A percentile compares a stretch with the other conserved stretches of the same genome.
These are phyloP conservation scores for Eutrema heterophyllum DNA, from an alignment of 345 rosid genomes.

Conservation along the genomic window DNA sequence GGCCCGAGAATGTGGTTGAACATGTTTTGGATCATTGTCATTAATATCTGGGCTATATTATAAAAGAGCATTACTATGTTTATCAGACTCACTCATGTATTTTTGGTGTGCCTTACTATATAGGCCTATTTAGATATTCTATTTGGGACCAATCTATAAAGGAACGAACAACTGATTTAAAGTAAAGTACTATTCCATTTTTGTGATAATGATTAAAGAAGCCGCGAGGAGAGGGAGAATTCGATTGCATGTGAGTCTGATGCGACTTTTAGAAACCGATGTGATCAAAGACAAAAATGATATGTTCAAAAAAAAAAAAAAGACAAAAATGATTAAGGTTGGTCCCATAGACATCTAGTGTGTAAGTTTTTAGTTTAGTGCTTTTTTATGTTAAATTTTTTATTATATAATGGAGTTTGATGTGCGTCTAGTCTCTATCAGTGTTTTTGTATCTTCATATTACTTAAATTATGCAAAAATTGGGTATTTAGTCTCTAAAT, in stretches of 20 bases:
- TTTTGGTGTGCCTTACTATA: background rate
- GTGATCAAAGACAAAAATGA: constrained; percentile 27
- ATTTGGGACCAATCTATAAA: constrained; percentile 29
- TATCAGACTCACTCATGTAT: background rate
- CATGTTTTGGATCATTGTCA: background rate
- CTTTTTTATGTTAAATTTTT: background rate
- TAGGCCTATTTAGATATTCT: background rate
- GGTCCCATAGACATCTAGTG: constrained; percentile 20
- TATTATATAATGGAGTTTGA: background rate
- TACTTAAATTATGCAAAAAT: background rate
- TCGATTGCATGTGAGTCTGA: constrained; percentile 33
- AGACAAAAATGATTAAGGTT: constrained; percentile 19
- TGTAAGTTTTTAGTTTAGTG: constrained; percentile 16
- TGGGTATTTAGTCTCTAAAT: background rate
- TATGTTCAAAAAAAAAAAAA: too few relatives aligned
- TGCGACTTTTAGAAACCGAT: constrained; percentile 26
- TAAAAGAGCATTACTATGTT: background rate
- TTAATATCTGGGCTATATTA: background rate
- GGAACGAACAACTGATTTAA: background rate
- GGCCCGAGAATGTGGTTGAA: background rate
- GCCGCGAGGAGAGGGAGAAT: constrained; percentile 17
- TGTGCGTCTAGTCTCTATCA: background rate
- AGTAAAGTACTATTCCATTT: constrained; percentile 5
- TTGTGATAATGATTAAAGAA: constrained; percentile 21
- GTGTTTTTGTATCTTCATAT: background rate